Evolutionary conservation across 2,329 filamentous ascomycete species (phyloP).

Genomic region (Fusarium floridanum): DNA sequence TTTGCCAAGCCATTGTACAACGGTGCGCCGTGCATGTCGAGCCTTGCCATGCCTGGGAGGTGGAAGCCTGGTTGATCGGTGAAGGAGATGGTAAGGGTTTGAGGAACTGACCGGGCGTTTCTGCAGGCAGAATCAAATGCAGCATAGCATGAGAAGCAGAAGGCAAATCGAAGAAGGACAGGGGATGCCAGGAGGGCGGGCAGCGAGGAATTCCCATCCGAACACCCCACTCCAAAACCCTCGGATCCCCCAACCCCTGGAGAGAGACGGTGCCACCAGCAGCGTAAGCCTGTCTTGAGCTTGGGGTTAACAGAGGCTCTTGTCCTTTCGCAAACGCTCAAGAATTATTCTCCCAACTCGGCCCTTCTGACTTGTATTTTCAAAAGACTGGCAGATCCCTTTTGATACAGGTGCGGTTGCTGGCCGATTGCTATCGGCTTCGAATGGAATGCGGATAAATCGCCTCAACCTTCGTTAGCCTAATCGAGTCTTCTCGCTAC

Average conservation of each 20-base stretch:
- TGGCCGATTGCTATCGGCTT: not conserved
- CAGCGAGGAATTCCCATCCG: slow-evolving; percentile 9
- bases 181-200: slow-evolving; percentile 10
- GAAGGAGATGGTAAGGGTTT: slow-evolving; percentile 27
- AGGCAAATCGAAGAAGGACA: slow-evolving; percentile 9
- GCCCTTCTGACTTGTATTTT: not conserved
- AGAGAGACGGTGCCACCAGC: not conserved
- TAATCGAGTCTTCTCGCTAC: slow-evolving; percentile 20
- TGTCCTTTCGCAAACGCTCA: not conserved
- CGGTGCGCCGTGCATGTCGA: slow-evolving; percentile 3
- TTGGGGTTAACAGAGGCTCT: slow-evolving; percentile 2
- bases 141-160: slow-evolving; percentile 34
- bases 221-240: slow-evolving; percentile 28
- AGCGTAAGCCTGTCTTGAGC: not conserved
- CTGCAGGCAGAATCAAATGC: slow-evolving; percentile 41
- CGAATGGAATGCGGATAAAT: slow-evolving; percentile 36
- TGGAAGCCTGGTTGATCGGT: slow-evolving; percentile 26
- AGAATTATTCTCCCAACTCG: not conserved
- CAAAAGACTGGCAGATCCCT: not conserved
- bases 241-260: slow-evolving; percentile 25
- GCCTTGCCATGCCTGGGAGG: slow-evolving; percentile 12
- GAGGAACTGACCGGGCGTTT: slow-evolving; percentile 15
- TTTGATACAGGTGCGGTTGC: not conserved
- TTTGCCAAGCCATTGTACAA: slow-evolving; percentile 14
- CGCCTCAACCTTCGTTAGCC: slow-evolving; percentile 30